Conservation (phyloP, 768 basidiomycete species). For the Pleurotus tuber-regium region DNA sequence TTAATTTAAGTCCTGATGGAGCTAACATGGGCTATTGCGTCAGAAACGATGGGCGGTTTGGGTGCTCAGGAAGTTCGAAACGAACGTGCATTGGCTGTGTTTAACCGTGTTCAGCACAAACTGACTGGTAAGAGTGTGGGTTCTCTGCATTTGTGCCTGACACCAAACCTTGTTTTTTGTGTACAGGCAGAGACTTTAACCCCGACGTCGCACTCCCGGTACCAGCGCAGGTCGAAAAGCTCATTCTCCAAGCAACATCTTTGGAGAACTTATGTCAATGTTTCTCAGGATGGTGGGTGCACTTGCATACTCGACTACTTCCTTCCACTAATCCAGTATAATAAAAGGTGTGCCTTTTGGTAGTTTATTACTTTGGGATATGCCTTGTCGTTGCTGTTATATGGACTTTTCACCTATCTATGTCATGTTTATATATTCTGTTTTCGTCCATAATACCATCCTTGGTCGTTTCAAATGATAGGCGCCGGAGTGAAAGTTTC, state of each 20-base stretch:
- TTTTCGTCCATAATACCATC: background rate
- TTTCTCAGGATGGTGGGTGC: conserved; percentile 85
- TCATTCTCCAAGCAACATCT: conserved; percentile 91
- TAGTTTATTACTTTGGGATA: conserved; percentile 29
- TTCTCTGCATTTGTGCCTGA: background rate
- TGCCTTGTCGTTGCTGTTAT: background rate
- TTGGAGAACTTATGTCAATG: conserved; percentile 96
- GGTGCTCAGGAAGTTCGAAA: conserved; percentile 88
- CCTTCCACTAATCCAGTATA: background rate
- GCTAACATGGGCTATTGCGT: background rate
- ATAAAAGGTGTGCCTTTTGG: conserved; percentile 72
- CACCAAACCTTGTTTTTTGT: conserved; percentile 3
- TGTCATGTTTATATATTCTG: background rate
- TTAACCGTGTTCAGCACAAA: conserved; percentile 94
- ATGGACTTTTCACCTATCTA: conserved; percentile 5
- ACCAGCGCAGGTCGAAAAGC: conserved; percentile 83
- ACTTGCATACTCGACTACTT: background rate
- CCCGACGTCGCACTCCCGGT: conserved; percentile 74
- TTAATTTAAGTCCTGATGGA: background rate
- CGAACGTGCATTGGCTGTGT: conserved; percentile 85
- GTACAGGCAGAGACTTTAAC: conserved; percentile 87
- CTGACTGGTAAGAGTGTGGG: conserved; percentile 83
- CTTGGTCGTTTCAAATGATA: no score
- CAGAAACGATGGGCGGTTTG: conserved; percentile 46
- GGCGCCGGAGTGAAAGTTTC: no score